Evolutionary conservation across 306 rosid species (phyloP), one percentile per base, ranked within the genome.

Genomic region (Vigna hirtella): DNA sequence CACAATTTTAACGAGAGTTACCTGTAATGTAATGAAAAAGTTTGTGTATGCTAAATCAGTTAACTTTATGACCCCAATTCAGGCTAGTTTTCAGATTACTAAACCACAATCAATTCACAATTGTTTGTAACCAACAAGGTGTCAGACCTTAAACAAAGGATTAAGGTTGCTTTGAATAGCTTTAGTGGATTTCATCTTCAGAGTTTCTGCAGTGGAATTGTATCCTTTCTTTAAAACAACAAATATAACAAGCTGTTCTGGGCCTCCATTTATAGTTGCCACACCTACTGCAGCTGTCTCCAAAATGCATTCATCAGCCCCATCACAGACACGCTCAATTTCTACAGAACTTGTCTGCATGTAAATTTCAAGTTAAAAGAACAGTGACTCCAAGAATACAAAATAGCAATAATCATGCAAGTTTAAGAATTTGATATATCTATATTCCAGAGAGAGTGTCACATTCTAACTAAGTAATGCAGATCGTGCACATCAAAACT

Each of bases 271-370:
- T 74, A 63, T 71, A 7, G 98, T 88, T 57, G 97, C 72, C 26
- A 91, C 85, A 62, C 96, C 84, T 55, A 95, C 56, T 17, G 97
- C 96, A 32, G 98, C 97, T 1, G 93, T 91, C 90, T 95, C 97
- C 81, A 86, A 47, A 75, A 92, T 34, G 74, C 89, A 73, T 80
- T 87, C 91, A 49, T 95, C 97, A 5, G 91, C 91, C 52, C 43
- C 76, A 61, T 95, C 92, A 81, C 97, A 89, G 1, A 88, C 89
- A 1, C 90, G 90, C 83, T 95, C 98, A 30, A 95, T 92, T 85
- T 95, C 98, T 38, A 92, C 73, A 1, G 97, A 92, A 84, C 93
- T 88, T 66, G 93, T 91, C 93, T 85, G 89, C 70, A 72, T 30
- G 24, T 14, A 26, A 52, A 57, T 47, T 59, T 88, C 71, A 22